These are phyloP conservation scores for Sugiyamaella neomexicana DNA, from an alignment of 1,139 yeast species.

Conservation along the genomic window DNA sequence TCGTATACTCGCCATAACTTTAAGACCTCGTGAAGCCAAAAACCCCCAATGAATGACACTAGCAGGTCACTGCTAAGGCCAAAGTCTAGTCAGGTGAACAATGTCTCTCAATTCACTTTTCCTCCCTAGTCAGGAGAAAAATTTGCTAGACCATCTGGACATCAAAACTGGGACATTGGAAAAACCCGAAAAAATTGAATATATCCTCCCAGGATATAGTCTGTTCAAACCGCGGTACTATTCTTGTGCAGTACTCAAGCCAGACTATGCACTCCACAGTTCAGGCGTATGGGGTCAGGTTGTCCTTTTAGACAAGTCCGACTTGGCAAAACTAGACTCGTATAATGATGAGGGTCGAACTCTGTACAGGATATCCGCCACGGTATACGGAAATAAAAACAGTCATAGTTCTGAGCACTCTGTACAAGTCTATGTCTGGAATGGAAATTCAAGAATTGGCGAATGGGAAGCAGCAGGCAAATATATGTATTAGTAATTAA, in stretches of 20 bases:
- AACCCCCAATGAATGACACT: too few species aligned
- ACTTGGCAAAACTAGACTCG: slow-evolving; percentile 17
- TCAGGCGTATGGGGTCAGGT: slow-evolving; percentile 5
- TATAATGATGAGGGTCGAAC: slow-evolving; percentile 23
- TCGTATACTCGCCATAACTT: too few species aligned
- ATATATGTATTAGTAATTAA: background rate
- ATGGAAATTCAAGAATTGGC: slow-evolving; percentile 26
- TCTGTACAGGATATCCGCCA: slow-evolving; percentile 12
- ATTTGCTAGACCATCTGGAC: background rate
- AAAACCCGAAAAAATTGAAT: background rate
- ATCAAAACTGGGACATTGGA: background rate
- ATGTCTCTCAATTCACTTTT: background rate
- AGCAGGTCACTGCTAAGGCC: too few species aligned
- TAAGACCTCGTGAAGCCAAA: too few species aligned
- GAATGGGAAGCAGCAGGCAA: slow-evolving; percentile 23
- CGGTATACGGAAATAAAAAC: slow-evolving; percentile 1
- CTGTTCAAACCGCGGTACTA: background rate
- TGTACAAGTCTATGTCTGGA: slow-evolving; percentile 26
- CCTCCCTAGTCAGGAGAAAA: background rate
- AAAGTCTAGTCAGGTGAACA: background rate
- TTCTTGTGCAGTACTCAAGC: background rate
- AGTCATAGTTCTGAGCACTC: background rate
- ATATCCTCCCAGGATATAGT: background rate
- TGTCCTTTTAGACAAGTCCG: background rate
- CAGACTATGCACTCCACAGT: background rate